These are phyloP conservation scores for Thelonectria rubi DNA, from an alignment of 2,329 filamentous ascomycete genomes.

Conservation along the genomic window DNA sequence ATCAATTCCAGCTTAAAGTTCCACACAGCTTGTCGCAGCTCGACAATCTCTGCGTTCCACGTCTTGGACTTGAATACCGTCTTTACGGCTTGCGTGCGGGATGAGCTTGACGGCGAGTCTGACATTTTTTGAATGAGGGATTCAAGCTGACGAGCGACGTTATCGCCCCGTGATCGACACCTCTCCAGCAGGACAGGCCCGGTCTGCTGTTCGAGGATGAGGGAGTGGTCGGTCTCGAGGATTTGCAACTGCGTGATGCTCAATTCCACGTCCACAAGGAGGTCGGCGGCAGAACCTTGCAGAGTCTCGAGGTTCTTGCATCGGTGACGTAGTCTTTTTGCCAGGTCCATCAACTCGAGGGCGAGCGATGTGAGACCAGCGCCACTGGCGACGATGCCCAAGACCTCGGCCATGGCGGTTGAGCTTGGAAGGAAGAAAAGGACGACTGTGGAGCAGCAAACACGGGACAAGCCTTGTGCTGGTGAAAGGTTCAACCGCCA, in stretches of 20 bases:
- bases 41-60: conserved; percentile 16
- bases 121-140: background rate
- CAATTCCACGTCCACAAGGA: conserved; percentile 2
- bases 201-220: conserved; percentile 8
- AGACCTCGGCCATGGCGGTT: conserved; percentile 17
- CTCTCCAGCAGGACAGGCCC: conserved; percentile 19
- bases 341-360: conserved; percentile 15
- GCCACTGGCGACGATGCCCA: conserved; percentile 18
- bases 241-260: background rate
- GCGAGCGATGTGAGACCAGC: conserved; percentile 24
- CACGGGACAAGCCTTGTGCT: no score
- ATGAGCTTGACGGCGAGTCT: background rate
- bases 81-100: background rate
- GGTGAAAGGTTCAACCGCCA: no score
- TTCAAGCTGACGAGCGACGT: background rate
- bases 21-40: background rate
- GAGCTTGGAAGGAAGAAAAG: no score
- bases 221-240: background rate
- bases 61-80: background rate
- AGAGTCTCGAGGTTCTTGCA: background rate
- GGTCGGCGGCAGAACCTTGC: accelerated
- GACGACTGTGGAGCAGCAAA: no score
- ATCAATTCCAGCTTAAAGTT: conserved; percentile 5
- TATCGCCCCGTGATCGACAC: background rate
- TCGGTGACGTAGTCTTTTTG: conserved; percentile 14